Conservation (phyloP, 108 stramenopile genomes). For the Skeletonema potamos region DNA sequence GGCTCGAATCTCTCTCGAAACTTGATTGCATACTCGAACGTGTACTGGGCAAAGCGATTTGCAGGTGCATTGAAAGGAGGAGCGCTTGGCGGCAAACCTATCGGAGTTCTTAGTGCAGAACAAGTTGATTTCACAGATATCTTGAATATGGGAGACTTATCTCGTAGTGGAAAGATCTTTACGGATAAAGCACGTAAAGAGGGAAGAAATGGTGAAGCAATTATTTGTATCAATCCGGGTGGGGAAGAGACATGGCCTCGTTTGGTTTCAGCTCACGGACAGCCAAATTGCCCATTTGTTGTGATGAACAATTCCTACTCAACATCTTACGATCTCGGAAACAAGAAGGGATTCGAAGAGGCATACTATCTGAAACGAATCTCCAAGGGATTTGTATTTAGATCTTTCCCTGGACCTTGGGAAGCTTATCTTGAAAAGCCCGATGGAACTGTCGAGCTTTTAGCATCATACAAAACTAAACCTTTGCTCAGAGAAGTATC, state of each 20-base stretch:
- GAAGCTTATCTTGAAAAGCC: slow-evolving; percentile 86
- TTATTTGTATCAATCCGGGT: slow-evolving; percentile 82
- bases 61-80: slow-evolving; percentile 58
- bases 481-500: slow-evolving; percentile 73
- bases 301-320: slow-evolving; percentile 83
- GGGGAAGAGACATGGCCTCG: slow-evolving; percentile 82
- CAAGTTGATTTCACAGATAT: slow-evolving; percentile 65
- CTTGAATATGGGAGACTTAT: slow-evolving; percentile 53
- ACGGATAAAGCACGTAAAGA: slow-evolving; percentile 32
- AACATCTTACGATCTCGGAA: slow-evolving; percentile 85
- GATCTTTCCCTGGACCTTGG: slow-evolving; percentile 84
- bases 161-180: slow-evolving; percentile 47
- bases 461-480: slow-evolving; percentile 76
- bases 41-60: slow-evolving; percentile 89
- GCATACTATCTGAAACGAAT: slow-evolving; percentile 83
- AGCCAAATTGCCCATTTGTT: slow-evolving; percentile 59
- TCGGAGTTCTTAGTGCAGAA: slow-evolving; percentile 76
- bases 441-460: slow-evolving; percentile 74
- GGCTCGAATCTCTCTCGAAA: slow-evolving; percentile 82
- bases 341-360: slow-evolving; percentile 80
- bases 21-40: slow-evolving; percentile 80
- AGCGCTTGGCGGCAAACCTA: slow-evolving; percentile 59
- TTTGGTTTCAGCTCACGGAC: slow-evolving; percentile 57
- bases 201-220: slow-evolving; percentile 57
- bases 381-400: slow-evolving; percentile 85